Conservation (phyloP, 2,329 filamentous ascomycete species). For the Botryotinia globosa region DNA sequence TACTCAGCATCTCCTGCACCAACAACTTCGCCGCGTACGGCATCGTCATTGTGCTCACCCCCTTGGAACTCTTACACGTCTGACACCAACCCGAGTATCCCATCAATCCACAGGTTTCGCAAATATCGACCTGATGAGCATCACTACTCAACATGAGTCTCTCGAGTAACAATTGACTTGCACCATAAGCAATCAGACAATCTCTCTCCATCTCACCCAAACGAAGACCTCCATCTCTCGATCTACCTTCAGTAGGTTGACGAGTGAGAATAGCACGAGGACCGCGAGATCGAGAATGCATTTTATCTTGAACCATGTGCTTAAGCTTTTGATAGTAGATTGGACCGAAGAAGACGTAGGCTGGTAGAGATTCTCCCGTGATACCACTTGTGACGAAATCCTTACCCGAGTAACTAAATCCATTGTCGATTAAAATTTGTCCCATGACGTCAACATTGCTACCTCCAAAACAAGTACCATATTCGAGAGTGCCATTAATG, state of each 20-base stretch:
- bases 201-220: constrained; percentile 99
- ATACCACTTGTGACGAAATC: constrained; percentile 95
- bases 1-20: constrained; percentile 93
- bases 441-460: constrained; percentile 88
- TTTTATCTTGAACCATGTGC: constrained; percentile 99
- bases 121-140: constrained; percentile 87
- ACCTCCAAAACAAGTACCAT: constrained; percentile 83
- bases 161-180: constrained; percentile 86
- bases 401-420: constrained; percentile 96
- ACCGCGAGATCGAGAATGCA: constrained; percentile 91
- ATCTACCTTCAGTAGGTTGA: constrained; percentile 94
- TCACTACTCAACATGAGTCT: constrained; percentile 93
- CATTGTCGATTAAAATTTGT: constrained; percentile 76
- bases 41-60: constrained; percentile 90
- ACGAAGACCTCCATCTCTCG: constrained; percentile 84
- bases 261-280: constrained; percentile 89
- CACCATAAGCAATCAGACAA: constrained; percentile 95
- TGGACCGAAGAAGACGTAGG: constrained; percentile 96
- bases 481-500: constrained; percentile 78
- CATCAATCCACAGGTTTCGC: constrained; percentile 90
- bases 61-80: constrained; percentile 80
- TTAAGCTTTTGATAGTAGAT: constrained; percentile 99
- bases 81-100: constrained; percentile 94
- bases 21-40: constrained; percentile 96
- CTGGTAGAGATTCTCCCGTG: constrained; percentile 88